These are phyloP conservation scores for Cladosporium sphaerospermum DNA, from an alignment of 2,329 filamentous ascomycete genomes.

Conservation along the genomic window DNA sequence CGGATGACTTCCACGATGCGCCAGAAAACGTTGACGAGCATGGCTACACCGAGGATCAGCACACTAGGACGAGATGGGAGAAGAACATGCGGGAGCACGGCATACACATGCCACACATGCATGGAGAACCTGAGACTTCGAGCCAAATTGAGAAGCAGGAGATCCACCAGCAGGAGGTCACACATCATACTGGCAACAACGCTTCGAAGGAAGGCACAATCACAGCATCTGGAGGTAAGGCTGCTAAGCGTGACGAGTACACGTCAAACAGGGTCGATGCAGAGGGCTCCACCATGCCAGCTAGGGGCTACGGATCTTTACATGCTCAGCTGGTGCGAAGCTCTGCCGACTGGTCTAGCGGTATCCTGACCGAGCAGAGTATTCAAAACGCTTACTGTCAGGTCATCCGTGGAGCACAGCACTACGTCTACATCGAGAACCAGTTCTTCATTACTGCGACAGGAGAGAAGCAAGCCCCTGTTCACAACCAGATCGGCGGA, in stretches of 20 bases:
- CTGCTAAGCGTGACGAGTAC: constrained; percentile 26
- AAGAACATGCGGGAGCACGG: constrained; percentile 21
- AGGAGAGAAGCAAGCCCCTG: constrained; percentile 74
- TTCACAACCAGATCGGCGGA: constrained; percentile 80
- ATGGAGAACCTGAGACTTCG: constrained; percentile 5
- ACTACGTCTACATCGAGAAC: constrained; percentile 96
- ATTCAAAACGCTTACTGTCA: constrained; percentile 85
- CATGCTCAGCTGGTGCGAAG: constrained; percentile 83
- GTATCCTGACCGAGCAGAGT: constrained; percentile 75
- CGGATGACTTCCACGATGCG: constrained; percentile 24
- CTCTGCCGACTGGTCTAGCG: constrained; percentile 88
- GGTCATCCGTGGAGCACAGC: constrained; percentile 77
- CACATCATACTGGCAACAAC: constrained; percentile 29
- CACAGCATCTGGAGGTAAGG: constrained; percentile 27
- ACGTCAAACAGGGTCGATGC: constrained; percentile 19
- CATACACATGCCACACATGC: constrained; percentile 16
- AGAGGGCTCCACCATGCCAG: constrained; percentile 1
- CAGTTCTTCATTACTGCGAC: constrained; percentile 98
- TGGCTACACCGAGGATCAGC: constrained; percentile 27
- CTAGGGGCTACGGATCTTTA: constrained; percentile 53
- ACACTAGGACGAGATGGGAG: constrained; percentile 22
- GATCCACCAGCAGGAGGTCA: constrained; percentile 25
- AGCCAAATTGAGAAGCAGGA: constrained; percentile 5
- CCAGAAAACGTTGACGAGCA: constrained; percentile 26
- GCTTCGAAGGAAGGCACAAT: constrained; percentile 27